Percentiles rank a stretch among this genome's conserved stretches.
phyloP scores from a whole-genome alignment of 2,329 filamentous ascomycete species.

The Rhynchosporium graminicola region DNA sequence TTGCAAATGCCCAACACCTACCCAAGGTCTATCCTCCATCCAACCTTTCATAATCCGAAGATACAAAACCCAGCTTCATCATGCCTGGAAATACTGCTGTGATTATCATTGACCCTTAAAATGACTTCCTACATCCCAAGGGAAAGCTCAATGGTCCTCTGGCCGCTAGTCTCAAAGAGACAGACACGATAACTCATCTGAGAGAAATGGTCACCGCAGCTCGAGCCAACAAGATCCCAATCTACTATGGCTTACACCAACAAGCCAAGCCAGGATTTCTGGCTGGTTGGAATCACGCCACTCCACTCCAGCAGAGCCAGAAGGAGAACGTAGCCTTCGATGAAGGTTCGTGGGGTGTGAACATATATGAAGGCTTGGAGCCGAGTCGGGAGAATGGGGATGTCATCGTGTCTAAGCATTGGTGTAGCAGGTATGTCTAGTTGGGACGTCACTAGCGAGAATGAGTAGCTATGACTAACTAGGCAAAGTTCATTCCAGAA shows the following conservation, averaged over 20 bases:
- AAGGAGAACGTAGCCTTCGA: conserved; percentile 35
- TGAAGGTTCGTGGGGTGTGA: conserved; percentile 38
- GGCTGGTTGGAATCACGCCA: conserved; percentile 39
- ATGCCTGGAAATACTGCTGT: conserved; percentile 28
- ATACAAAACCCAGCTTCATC: not conserved
- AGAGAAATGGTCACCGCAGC: conserved; percentile 35
- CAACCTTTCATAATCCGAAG: not conserved
- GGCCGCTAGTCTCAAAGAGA: conserved; percentile 36
- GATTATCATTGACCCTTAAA: conserved; percentile 37
- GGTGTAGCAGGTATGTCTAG: conserved; percentile 37
- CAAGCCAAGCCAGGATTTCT: conserved; percentile 32
- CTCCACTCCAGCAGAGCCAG: conserved; percentile 24
- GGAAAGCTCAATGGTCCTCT: conserved; percentile 36
- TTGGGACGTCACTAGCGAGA: not conserved
- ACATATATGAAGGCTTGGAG: conserved; percentile 39
- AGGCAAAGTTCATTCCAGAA: conserved; percentile 39
- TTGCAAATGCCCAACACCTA: not conserved
- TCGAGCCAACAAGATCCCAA: conserved; percentile 35
- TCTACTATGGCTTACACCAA: conserved; percentile 44
- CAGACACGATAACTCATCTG: conserved; percentile 36
- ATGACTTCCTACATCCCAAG: conserved; percentile 36
- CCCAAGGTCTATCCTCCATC: not conserved
- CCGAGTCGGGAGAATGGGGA: conserved; percentile 38
- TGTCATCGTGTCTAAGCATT: conserved; percentile 41
- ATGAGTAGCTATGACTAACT: not conserved